phyloP scores from a whole-genome alignment of 768 basidiomycete genomes.

The Hericium erinaceus region DNA sequence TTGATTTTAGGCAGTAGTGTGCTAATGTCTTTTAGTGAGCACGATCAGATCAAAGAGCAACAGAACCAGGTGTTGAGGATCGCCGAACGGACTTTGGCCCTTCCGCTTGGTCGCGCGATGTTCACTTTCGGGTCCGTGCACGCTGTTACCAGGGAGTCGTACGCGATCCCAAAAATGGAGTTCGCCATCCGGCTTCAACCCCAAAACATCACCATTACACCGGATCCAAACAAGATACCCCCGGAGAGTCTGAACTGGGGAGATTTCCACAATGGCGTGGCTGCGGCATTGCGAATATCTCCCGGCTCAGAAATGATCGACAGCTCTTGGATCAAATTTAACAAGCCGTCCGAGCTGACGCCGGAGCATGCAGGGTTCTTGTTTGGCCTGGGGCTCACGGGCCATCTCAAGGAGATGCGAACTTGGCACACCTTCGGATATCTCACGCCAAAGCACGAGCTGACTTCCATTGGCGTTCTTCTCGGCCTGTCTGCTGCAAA shows the following conservation, averaged over 20 bases:
- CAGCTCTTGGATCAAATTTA: conserved; percentile 94
- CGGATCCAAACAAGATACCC: conserved; percentile 66
- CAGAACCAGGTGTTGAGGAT: conserved; percentile 73
- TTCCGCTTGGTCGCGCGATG: conserved; percentile 85
- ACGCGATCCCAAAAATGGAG: conserved; percentile 72
- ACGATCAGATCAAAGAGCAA: conserved; percentile 80
- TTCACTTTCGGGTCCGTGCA: conserved; percentile 83
- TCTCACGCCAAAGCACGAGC: conserved; percentile 91
- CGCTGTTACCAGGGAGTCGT: conserved; percentile 68
- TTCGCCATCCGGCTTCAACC: conserved; percentile 69
- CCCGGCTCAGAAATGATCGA: conserved; percentile 70
- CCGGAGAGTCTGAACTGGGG: conserved; percentile 79
- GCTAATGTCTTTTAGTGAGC: conserved; percentile 48
- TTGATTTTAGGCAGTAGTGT: neutral
- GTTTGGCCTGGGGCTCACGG: conserved; percentile 84
- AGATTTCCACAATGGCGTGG: conserved; percentile 97
- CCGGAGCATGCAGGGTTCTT: conserved; percentile 96
- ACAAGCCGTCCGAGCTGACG: conserved; percentile 83
- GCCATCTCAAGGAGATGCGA: conserved; percentile 81
- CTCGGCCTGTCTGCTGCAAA: conserved; percentile 91
- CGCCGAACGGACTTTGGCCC: conserved; percentile 80
- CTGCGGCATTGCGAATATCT: conserved; percentile 79
- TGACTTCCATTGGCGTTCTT: conserved; percentile 88
- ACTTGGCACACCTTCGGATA: conserved; percentile 96
- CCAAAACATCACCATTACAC: conserved; percentile 50